Evolutionary conservation across 2,329 filamentous ascomycete species (phyloP).

Genomic region (Fusarium succisae): DNA sequence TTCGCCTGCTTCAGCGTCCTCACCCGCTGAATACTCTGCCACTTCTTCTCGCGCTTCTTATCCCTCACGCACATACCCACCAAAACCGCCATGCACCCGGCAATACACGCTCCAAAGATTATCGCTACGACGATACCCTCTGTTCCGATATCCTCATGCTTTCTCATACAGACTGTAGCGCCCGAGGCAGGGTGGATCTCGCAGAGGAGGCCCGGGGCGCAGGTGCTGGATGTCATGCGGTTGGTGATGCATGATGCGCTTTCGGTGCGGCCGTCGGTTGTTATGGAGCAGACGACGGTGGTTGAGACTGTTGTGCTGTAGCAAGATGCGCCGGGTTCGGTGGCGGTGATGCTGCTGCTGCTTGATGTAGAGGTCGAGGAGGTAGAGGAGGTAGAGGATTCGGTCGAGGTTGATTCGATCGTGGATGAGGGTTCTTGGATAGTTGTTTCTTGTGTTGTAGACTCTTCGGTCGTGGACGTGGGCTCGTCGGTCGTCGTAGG

Average conservation of each 20-base stretch:
- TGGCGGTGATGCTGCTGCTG: background rate
- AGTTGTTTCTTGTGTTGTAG: background rate
- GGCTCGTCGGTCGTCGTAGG: background rate
- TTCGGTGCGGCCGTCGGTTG: conserved; percentile 12
- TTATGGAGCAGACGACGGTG: conserved; percentile 13
- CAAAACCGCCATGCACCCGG: conserved; percentile 1
- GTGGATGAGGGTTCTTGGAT: background rate
- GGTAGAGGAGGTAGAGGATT: background rate
- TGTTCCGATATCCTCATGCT: conserved; percentile 1
- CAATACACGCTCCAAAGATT: background rate
- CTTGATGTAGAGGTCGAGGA: background rate
- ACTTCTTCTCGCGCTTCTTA: conserved; percentile 1
- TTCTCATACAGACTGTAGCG: conserved; percentile 2
- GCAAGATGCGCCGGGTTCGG: conserved; percentile 6
- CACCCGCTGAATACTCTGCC: background rate
- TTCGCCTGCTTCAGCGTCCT: conserved; percentile 4
- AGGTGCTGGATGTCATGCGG: conserved; percentile 16
- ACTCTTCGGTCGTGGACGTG: background rate
- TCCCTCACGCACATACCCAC: conserved; percentile 2
- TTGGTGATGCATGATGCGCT: conserved; percentile 7
- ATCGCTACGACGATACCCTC: conserved; percentile 12
- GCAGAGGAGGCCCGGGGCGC: conserved; percentile 8
- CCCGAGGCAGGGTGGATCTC: conserved; percentile 10
- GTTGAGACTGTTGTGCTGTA: conserved; percentile 17
- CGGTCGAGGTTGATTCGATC: background rate